Conservation (phyloP, 495 filamentous ascomycete genomes). For the Clavariopsis aquatica region DNA sequence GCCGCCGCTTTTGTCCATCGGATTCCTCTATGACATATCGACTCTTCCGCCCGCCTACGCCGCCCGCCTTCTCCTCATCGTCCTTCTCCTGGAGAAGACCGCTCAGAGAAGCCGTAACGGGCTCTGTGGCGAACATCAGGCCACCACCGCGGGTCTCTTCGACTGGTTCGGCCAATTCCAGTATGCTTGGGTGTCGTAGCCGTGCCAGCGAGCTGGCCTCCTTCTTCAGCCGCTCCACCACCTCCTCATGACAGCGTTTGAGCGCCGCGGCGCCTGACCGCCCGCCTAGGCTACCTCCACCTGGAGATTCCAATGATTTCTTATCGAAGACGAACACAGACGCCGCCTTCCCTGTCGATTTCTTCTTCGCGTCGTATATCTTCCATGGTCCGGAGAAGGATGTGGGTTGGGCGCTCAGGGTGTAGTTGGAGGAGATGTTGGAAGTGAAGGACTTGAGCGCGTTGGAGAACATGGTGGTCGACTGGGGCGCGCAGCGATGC, state of each 20-base stretch:
- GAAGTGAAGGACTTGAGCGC: slow-evolving; percentile 89
- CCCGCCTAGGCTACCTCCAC: slow-evolving; percentile 54
- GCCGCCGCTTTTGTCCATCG: slow-evolving; percentile 65
- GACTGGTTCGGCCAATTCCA: slow-evolving; percentile 92
- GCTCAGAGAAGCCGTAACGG: slow-evolving; percentile 83
- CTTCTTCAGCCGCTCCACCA: slow-evolving; percentile 84
- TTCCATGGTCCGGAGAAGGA: slow-evolving; percentile 89
- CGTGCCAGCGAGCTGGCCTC: slow-evolving; percentile 85
- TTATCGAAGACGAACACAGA: slow-evolving; percentile 95
- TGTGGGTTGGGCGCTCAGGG: slow-evolving; percentile 66
- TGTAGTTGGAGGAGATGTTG: slow-evolving; percentile 89
- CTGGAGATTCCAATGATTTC: slow-evolving; percentile 74
- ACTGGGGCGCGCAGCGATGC: slow-evolving; percentile 12
- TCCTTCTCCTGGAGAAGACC: slow-evolving; percentile 85
- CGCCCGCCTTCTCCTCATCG: slow-evolving; percentile 72
- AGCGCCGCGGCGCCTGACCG: slow-evolving; percentile 65
- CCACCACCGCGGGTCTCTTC: slow-evolving; percentile 90
- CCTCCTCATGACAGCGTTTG: slow-evolving; percentile 82
- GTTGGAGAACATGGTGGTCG: slow-evolving; percentile 76
- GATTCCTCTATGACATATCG: slow-evolving; percentile 81
- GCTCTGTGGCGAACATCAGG: slow-evolving; percentile 93
- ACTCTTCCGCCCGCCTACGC: slow-evolving; percentile 67
- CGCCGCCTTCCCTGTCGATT: slow-evolving; percentile 79
- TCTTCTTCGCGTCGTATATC: slow-evolving; percentile 96
- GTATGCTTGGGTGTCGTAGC: slow-evolving; percentile 83